Evolutionary conservation across 208 protist species (phyloP), one percentile per base, ranked within the genome.

Genomic region (Leptomonas seymouri): DNA sequence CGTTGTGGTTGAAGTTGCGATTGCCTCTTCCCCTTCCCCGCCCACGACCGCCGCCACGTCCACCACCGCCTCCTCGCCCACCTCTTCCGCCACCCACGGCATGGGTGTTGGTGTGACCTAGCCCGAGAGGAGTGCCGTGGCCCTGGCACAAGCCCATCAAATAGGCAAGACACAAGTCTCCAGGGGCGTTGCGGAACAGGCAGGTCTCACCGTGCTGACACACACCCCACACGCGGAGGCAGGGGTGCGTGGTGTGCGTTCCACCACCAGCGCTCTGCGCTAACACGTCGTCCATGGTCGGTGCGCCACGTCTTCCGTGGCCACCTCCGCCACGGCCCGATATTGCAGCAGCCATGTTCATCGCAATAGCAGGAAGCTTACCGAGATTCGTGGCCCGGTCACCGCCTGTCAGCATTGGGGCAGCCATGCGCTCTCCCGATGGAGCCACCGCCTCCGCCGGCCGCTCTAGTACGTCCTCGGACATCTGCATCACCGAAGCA

Each of bases 381-480:
- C 78, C 79, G 34, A 93, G 65, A 39, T 62, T 65, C 15, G 69
- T 86, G 11, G 89, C 69, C 0, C 72, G 71, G 65, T 82, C 78
- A 20, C 84, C 84, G 15, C 80, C 71, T 6, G 67, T 46, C 21
- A 90, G 61, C 44, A 62, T 78, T 42, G 83, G 81, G 6, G 60
- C 67, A 0, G 84, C 82, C 44, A 88, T 74, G 44, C 89, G 89
- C 21, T 87, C 76, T 1, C 84, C 86, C 8, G 89, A 94, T 16
- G 89, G 89, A n/a, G 85, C 85, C 36, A 91, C 89, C n/a, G 85
- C 89, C 76, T 92, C 86, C 2, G 86, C 89, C 36, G 86, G 86
- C 27, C 89, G 86, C 58, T 79, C 66, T 46, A 87, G 58, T n/a
- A 93, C 82, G 57, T 94, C 85, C 34, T 89, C 81, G 1, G 84